A percentile compares a stretch with the other conserved stretches of the same genome.
These are phyloP conservation scores for Plectranthus barbatus DNA, from an alignment of 257 asterid species.

Conservation along the genomic window DNA sequence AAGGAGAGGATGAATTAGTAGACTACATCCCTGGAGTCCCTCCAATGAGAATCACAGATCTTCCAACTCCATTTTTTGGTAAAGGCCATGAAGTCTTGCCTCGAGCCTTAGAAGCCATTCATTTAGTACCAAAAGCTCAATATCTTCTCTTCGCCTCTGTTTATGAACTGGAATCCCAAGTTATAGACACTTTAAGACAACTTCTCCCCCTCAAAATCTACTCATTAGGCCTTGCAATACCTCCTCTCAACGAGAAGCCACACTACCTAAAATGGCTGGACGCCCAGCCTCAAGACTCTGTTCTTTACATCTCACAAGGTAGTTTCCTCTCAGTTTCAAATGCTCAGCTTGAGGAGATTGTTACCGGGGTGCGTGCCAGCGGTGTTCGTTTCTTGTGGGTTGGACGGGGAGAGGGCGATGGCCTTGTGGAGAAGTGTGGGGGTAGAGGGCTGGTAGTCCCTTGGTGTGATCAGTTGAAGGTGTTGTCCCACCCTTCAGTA, in stretches of 20 bases:
- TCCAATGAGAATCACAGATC: conserved; percentile 28
- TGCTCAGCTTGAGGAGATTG: conserved; percentile 34
- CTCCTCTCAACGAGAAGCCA: conserved; percentile 8
- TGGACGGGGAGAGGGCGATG: conserved; percentile 19
- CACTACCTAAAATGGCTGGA: conserved; percentile 41
- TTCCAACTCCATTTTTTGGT: conserved; percentile 27
- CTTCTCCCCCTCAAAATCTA: conserved; percentile 22
- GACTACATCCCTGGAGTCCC: conserved; percentile 45
- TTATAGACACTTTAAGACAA: conserved; percentile 22
- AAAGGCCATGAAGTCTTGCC: conserved; percentile 12
- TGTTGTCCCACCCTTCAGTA: conserved; percentile 34
- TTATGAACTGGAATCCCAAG: conserved; percentile 39
- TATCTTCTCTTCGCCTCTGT: conserved; percentile 34
- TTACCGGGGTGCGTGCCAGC: conserved; percentile 30
- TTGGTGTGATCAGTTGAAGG: conserved; percentile 60
- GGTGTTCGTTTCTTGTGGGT: conserved; percentile 47
- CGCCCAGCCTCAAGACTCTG: conserved; percentile 41
- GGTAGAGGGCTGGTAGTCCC: conserved; percentile 38
- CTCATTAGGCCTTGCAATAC: conserved; percentile 37
- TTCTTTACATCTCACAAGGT: conserved; percentile 51
- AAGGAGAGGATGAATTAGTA: not conserved
- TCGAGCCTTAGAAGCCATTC: not conserved
- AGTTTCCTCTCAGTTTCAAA: conserved; percentile 47
- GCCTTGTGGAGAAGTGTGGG: conserved; percentile 3
- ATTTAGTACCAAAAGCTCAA: conserved; percentile 21